Evolutionary conservation across 2,329 filamentous ascomycete species (phyloP).

Genomic region (Acrocalymma vagum): DNA sequence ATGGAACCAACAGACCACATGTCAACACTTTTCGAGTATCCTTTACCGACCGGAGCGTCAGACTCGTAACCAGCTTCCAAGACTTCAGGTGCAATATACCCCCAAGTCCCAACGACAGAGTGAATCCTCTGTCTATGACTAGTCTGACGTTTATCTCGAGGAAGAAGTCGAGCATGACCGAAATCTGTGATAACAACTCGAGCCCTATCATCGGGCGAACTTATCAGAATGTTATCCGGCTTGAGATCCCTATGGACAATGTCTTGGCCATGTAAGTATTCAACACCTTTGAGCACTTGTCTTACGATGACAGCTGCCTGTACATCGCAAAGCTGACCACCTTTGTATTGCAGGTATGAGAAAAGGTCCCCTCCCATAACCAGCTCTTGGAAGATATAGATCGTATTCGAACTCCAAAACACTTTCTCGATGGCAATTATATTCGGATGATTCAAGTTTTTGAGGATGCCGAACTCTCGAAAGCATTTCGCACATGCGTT

Average conservation of each 20-base stretch:
- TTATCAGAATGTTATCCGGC: constrained; percentile 70
- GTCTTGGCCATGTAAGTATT: constrained; percentile 63
- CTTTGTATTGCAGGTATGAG: constrained; percentile 64
- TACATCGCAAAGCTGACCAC: constrained; percentile 55
- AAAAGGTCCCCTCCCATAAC: constrained; percentile 68
- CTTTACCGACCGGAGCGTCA: constrained; percentile 34
- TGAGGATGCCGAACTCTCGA: constrained; percentile 59
- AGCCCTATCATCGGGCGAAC: constrained; percentile 58
- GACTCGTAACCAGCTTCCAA: constrained; percentile 39
- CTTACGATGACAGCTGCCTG: constrained; percentile 63
- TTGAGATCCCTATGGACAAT: constrained; percentile 71
- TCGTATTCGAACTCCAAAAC: constrained; percentile 59
- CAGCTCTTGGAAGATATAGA: constrained; percentile 70
- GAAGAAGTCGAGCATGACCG: constrained; percentile 60
- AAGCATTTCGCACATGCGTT: constrained; percentile 35
- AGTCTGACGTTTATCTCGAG: constrained; percentile 10
- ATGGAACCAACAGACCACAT: constrained; percentile 70
- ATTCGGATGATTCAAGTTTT: constrained; percentile 66
- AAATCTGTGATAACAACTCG: constrained; percentile 70
- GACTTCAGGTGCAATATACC: constrained; percentile 65
- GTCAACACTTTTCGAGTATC: constrained; percentile 67
- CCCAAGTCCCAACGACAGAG: constrained; percentile 62
- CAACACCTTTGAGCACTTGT: constrained; percentile 65
- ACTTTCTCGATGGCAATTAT: constrained; percentile 67
- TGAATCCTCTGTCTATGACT: constrained; percentile 56